A percentile compares a stretch with the other conserved stretches of the same genome.
Conservation (phyloP, 805 yeast genomes). For the Saturnispora bothae region DNA sequence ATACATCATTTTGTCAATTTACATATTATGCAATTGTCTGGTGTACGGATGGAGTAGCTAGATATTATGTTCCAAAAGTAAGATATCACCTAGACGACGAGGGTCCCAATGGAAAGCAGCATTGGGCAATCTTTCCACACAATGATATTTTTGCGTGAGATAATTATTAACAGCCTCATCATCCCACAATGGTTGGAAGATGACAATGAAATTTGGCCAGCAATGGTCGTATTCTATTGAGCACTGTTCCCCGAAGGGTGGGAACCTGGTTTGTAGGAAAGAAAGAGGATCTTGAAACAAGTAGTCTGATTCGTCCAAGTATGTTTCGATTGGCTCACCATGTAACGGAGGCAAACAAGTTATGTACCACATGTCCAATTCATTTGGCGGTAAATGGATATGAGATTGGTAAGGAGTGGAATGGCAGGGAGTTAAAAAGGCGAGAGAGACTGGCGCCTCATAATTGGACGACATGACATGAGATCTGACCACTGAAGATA, state of each 20-base stretch:
- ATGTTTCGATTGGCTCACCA: constrained; percentile 26
- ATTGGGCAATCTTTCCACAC: constrained; percentile 7
- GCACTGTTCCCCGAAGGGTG: constrained; percentile 16
- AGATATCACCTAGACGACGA: constrained; percentile 24
- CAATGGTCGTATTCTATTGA: neutral
- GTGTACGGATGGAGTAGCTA: too few species aligned
- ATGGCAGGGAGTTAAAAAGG: constrained; percentile 92
- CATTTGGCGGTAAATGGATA: constrained; percentile 43
- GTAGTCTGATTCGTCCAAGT: constrained; percentile 79
- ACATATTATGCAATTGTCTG: too few species aligned
- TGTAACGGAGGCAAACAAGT: constrained; percentile 87
- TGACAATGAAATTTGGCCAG: neutral
- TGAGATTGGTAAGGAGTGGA: constrained; percentile 93
- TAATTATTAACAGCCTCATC: neutral
- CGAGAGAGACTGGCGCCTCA: constrained; percentile 38
- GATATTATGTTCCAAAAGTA: neutral
- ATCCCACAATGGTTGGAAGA: constrained; percentile 3
- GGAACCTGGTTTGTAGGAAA: constrained; percentile 50
- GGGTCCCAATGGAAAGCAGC: constrained; percentile 10
- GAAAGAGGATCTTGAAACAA: constrained; percentile 57
- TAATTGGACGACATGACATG: neutral
- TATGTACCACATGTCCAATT: constrained; percentile 57
- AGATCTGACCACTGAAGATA: constrained; percentile 1
- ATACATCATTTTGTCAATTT: too few species aligned
- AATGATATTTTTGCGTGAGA: neutral